Conservation (phyloP, 345 rosid genomes). For the Citrus glauca region DNA sequence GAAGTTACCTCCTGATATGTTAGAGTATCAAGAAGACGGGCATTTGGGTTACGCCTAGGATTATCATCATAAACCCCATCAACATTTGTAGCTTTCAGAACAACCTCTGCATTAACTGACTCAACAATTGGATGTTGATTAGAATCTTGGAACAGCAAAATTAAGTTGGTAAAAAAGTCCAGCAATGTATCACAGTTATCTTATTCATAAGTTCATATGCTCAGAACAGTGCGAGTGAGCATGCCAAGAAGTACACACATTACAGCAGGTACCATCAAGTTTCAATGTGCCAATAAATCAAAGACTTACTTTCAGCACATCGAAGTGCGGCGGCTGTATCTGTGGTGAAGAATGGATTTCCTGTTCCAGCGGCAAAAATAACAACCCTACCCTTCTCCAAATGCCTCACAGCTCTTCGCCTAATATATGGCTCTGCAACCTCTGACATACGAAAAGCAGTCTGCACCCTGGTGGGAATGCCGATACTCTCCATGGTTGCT, state of each 20-base stretch:
- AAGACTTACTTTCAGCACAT: slow-evolving; percentile 88
- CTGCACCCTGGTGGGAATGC: slow-evolving; percentile 92
- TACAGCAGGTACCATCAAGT: background rate
- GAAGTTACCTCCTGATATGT: slow-evolving; percentile 87
- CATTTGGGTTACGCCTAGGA: slow-evolving; percentile 80
- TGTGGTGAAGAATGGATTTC: slow-evolving; percentile 96
- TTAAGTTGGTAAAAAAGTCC: background rate
- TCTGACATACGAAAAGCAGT: slow-evolving; percentile 96
- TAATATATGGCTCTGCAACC: slow-evolving; percentile 95
- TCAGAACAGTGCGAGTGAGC: background rate
- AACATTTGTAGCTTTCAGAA: slow-evolving; percentile 89
- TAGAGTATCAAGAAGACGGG: slow-evolving; percentile 65
- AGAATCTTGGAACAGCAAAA: background rate
- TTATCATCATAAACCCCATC: slow-evolving; percentile 88
- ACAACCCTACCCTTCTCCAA: slow-evolving; percentile 96
- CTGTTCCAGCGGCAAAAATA: slow-evolving; percentile 97
- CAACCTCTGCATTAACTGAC: slow-evolving; percentile 91
- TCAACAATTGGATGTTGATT: slow-evolving; percentile 5
- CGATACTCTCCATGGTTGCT: slow-evolving; percentile 97
- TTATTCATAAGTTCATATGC: background rate
- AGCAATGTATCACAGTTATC: background rate
- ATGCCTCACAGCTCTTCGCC: slow-evolving; percentile 85
- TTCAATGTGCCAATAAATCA: background rate
- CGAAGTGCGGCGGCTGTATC: slow-evolving; percentile 96
- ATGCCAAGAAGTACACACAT: background rate